A percentile compares a stretch with the other conserved stretches of the same genome.
Evolutionary conservation across 192 early-diverging fungal genomes (phyloP).

Genomic region (Coemansia sp.): DNA sequence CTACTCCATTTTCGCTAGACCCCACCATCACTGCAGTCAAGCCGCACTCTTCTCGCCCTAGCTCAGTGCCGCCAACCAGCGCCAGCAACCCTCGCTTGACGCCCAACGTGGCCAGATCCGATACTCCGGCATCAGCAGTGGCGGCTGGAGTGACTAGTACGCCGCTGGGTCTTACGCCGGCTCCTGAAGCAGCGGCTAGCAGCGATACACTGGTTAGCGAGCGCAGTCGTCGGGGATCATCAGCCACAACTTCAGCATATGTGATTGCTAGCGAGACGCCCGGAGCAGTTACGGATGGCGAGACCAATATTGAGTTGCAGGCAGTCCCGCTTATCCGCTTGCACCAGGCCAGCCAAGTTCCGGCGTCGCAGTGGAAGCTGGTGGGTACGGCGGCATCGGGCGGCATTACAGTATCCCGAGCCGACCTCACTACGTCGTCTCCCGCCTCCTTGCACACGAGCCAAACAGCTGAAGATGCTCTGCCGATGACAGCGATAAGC

Average conservation of each 20-base stretch:
- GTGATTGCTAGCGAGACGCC: slow-evolving; percentile 3
- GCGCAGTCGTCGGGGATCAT: slow-evolving; percentile 2
- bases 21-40: slow-evolving; percentile 8
- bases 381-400: slow-evolving; percentile 19
- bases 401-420: slow-evolving; percentile 16
- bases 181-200: not conserved
- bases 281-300: not conserved
- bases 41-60: not conserved
- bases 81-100: not conserved
- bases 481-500: not conserved
- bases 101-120: slow-evolving; percentile 1
- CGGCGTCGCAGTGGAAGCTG: slow-evolving; percentile 15
- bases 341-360: slow-evolving; percentile 6
- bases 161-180: slow-evolving; percentile 3
- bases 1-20: slow-evolving; percentile 32
- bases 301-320: not conserved
- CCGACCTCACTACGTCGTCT: not conserved
- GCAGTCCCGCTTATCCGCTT: slow-evolving; percentile 24
- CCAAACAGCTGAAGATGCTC: not conserved
- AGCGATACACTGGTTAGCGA: slow-evolving; percentile 1
- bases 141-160: not conserved
- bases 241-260: not conserved
- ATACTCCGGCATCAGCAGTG: not conserved
- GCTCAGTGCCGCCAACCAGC: not conserved
- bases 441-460: not conserved